These are phyloP conservation scores for Lecanicillium sp. DNA, from an alignment of 2,329 filamentous ascomycete genomes.

Conservation along the genomic window DNA sequence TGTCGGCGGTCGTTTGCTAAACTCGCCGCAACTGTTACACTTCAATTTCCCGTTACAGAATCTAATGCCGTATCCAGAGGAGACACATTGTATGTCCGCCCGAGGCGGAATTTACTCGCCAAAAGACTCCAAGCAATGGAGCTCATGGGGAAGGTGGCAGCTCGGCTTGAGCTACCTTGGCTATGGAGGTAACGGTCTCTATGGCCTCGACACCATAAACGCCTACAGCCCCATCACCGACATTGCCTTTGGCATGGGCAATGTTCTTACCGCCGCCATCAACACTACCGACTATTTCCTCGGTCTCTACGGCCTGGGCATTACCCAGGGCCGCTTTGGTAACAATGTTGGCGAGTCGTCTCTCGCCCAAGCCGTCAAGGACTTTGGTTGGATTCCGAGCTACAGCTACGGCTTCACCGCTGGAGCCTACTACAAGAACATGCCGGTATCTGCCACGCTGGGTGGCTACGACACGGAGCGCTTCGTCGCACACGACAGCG, in stretches of 20 bases:
- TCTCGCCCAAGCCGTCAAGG: constrained; percentile 50
- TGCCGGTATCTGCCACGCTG: constrained; percentile 53
- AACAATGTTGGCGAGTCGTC: constrained; percentile 40
- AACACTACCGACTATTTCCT: constrained; percentile 49
- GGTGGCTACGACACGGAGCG: constrained; percentile 63
- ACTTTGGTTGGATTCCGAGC: constrained; percentile 56
- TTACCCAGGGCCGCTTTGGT: constrained; percentile 44
- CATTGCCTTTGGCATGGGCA: constrained; percentile 32
- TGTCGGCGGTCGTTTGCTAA: too few species aligned
- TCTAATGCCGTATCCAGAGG: constrained; percentile 28
- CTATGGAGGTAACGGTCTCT: constrained; percentile 53
- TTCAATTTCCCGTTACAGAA: too few species aligned
- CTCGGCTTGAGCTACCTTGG: constrained; percentile 53
- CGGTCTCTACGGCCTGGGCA: constrained; percentile 50
- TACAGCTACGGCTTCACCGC: constrained; percentile 71
- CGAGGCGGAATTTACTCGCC: constrained; percentile 54
- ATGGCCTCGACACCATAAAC: constrained; percentile 47
- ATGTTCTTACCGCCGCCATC: constrained; percentile 41
- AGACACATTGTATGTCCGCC: constrained; percentile 42
- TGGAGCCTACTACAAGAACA: constrained; percentile 56
- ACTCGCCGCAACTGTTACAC: neutral
- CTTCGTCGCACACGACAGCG: constrained; percentile 51
- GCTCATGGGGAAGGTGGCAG: constrained; percentile 49
- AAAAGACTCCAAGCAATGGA: constrained; percentile 49
- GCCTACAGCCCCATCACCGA: constrained; percentile 30